Evolutionary conservation across 768 basidiomycete genomes (phyloP).

Genomic region (Suillus ampliporus): DNA sequence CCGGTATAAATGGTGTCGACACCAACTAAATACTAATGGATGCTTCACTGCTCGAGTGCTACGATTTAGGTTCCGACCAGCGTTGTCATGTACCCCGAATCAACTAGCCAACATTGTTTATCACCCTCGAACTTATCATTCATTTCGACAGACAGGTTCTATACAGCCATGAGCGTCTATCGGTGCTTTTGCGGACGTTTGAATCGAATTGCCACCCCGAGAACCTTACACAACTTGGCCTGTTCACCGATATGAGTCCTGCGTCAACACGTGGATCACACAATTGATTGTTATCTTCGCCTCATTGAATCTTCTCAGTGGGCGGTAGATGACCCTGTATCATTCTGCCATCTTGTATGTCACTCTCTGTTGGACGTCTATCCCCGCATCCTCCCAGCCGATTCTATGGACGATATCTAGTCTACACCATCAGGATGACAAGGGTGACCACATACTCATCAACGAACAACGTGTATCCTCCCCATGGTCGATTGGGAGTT

Average conservation of each 20-base stretch:
- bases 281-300: conserved; percentile 3
- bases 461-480: conserved; percentile 25
- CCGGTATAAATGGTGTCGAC: background rate
- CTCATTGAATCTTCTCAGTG: background rate
- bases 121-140: too few relatives aligned
- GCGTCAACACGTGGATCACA: conserved; percentile 5
- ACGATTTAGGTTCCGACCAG: background rate
- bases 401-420: conserved; percentile 10
- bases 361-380: conserved; percentile 12
- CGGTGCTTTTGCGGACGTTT: too few relatives aligned
- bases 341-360: conserved; percentile 15
- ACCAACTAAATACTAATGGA: background rate
- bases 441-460: conserved; percentile 34
- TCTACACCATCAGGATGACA: conserved; percentile 28
- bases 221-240: background rate
- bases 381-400: background rate
- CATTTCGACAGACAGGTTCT: background rate
- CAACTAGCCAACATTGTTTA: background rate
- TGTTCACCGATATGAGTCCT: background rate
- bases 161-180: background rate
- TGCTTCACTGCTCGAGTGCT: background rate
- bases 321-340: background rate
- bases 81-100: background rate
- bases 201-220: too few relatives aligned
- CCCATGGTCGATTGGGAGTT: conserved; percentile 39